Percentiles rank a stretch among this genome's conserved stretches.
phyloP scores from a whole-genome alignment of 495 filamentous ascomycete species.

The Penicillium cinerascens region DNA sequence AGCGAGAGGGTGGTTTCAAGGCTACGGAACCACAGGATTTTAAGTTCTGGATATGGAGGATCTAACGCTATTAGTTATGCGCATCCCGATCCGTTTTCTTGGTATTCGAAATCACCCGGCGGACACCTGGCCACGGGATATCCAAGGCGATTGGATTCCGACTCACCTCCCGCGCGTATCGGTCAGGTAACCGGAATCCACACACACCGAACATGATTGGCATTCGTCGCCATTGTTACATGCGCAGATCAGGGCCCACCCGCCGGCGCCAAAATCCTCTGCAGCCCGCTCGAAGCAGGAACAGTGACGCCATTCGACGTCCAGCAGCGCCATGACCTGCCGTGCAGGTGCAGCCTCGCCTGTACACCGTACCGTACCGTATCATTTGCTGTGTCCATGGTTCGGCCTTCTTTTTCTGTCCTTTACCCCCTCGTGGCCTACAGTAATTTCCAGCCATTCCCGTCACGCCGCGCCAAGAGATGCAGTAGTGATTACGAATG shows the following conservation, averaged over 20 bases:
- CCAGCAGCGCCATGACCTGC: slow-evolving; percentile 23
- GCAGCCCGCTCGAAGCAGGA: slow-evolving; percentile 28
- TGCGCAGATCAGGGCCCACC: slow-evolving; percentile 27
- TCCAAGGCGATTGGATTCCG: neutral
- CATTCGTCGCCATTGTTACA: slow-evolving; percentile 5
- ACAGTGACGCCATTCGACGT: slow-evolving; percentile 26
- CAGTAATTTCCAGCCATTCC: neutral
- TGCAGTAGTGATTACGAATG: neutral
- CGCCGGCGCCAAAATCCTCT: slow-evolving; percentile 20
- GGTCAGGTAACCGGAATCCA: slow-evolving; percentile 14
- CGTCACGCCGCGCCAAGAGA: slow-evolving; percentile 1
- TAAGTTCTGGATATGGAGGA: no score
- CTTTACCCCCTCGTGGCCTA: neutral
- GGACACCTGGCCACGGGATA: neutral
- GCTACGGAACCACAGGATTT: no score
- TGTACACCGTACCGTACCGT: slow-evolving; percentile 1
- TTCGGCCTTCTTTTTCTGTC: neutral
- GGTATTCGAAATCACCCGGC: neutral
- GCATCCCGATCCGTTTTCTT: neutral
- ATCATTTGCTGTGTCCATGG: neutral
- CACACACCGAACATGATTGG: slow-evolving; percentile 10
- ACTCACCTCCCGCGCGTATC: neutral
- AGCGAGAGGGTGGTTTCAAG: no score
- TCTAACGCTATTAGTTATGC: neutral
- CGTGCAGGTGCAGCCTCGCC: slow-evolving; percentile 11